Percentiles rank a stretch among this genome's conserved stretches.
Evolutionary conservation across 164 flowering plant species (phyloP).

Genomic region (Brasenia schreberi): DNA sequence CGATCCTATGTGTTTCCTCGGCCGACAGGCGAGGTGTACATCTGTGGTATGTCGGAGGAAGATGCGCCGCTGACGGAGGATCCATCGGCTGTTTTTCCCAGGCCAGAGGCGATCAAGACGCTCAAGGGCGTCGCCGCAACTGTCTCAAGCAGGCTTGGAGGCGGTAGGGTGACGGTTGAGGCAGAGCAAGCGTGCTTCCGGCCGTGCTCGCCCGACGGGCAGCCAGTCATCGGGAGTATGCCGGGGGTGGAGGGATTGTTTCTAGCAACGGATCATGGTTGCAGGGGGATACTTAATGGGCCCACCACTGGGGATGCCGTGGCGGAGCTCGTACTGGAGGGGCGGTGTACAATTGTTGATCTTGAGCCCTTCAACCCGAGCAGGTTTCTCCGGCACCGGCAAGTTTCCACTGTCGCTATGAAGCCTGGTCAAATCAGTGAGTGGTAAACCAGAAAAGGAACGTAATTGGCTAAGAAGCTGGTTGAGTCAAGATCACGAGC

Average conservation of each 20-base stretch:
- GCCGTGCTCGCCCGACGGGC: constrained; percentile 68
- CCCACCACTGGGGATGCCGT: constrained; percentile 87
- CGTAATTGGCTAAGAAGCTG: too few relatives aligned
- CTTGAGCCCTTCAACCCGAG: constrained; percentile 54
- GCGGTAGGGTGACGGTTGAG: constrained; percentile 32
- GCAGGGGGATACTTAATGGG: constrained; percentile 93
- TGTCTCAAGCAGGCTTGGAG: constrained; percentile 58
- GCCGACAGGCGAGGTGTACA: constrained; percentile 88
- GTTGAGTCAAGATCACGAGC: too few relatives aligned
- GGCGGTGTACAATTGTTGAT: constrained; percentile 51
- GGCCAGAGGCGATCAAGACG: constrained; percentile 48
- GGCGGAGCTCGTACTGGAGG: constrained; percentile 82
- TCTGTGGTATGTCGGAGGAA: constrained; percentile 67
- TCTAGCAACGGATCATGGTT: constrained; percentile 89
- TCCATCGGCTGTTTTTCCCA: constrained; percentile 41
- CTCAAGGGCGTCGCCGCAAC: constrained; percentile 58
- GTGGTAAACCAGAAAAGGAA: too few relatives aligned
- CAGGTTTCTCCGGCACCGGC: constrained; percentile 87
- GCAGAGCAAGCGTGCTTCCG: constrained; percentile 87
- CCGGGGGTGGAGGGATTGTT: constrained; percentile 66
- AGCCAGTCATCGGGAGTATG: constrained; percentile 70
- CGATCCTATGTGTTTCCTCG: constrained; percentile 85
- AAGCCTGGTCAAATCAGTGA: too few relatives aligned
- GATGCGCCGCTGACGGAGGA: constrained; percentile 67
- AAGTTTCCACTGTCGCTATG: too few relatives aligned